phyloP scores from a whole-genome alignment of 139 green algal genomes.

The Microglena sp. region DNA sequence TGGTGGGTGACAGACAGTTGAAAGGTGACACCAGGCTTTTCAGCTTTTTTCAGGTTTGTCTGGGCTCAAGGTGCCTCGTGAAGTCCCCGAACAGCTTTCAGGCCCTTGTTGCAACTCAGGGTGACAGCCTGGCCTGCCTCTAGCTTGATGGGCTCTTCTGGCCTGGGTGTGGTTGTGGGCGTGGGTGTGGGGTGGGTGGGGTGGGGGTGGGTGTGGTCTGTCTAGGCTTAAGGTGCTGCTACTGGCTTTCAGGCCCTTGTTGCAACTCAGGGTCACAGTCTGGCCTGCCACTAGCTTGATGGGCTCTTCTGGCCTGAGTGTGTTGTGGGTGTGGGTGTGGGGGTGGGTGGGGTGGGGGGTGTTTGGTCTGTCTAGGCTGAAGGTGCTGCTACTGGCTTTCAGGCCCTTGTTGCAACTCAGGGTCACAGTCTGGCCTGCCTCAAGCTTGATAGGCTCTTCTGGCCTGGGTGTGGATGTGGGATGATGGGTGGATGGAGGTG shows the following conservation, averaged over 20 bases:
- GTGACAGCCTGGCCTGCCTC: slow-evolving; percentile 38
- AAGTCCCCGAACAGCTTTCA: no score
- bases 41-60: no score
- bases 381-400: slow-evolving; percentile 19
- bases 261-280: slow-evolving; percentile 48
- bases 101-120: slow-evolving; percentile 45
- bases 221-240: no score
- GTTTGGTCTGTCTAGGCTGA: no score
- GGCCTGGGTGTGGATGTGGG: no score
- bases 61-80: no score
- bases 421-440: slow-evolving; percentile 38
- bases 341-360: no score
- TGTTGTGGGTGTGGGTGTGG: no score
- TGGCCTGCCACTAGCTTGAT: slow-evolving; percentile 51
- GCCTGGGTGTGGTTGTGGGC: slow-evolving; percentile 13
- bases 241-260: slow-evolving; percentile 23
- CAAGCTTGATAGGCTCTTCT: slow-evolving; percentile 38
- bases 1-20: no score
- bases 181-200: background rate
- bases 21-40: no score
- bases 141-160: slow-evolving; percentile 41
- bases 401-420: slow-evolving; percentile 43
- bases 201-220: no score
- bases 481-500: no score
- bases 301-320: slow-evolving; percentile 24